Evolutionary conservation across 2,329 filamentous ascomycete species (phyloP), one percentile per base, ranked within the genome.

Genomic region (Fusarium foetens): DNA sequence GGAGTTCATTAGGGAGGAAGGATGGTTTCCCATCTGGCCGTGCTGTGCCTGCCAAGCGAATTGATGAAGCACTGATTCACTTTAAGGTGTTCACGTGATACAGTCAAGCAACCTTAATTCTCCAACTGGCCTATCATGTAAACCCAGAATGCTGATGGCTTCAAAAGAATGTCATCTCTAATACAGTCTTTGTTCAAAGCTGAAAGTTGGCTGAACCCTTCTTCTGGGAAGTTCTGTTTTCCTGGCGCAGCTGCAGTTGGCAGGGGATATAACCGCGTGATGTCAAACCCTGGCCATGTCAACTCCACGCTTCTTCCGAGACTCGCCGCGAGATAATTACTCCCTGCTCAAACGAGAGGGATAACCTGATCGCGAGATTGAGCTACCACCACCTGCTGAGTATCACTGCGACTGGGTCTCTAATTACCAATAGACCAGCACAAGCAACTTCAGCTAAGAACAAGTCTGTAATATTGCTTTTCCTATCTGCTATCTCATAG

Each of bases 201-300:
- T 35, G 25, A 38, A 21, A 19, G 29, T n/a, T 10, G 4, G 4
- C 16, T 23, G n/a, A 17, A 23, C 7, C n/a, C n/a, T 35, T 36
- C 25, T 25, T 52, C 27, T 36, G 51, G 27, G 12, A 14, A 23
- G 8, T 52, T 60, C 7, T 55, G 25, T 31, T 31, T 36, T 29
- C 31, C 11, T 29, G 33, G 13, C 4, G 11, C 42, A 55, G 42
- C 33, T 41, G 35, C 27, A 49, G 31, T 29, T 42, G 13, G 43
- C 38, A 71, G 68, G 63, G 63, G 45, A 23, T 42, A 29, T 33
- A 63, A 63, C 57, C 58, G 63, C 53, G 58, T 71, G 67, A 63
- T 68, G 19, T n/a, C 45, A 48, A 5, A 45, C 23, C 62, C 62
- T 8, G 49, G 57, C 58, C 39, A 35, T 38, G 29, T 29, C 46